Evolutionary conservation across 2,329 filamentous ascomycete genomes (phyloP).

Genomic region (Epichloe sylvatica): DNA sequence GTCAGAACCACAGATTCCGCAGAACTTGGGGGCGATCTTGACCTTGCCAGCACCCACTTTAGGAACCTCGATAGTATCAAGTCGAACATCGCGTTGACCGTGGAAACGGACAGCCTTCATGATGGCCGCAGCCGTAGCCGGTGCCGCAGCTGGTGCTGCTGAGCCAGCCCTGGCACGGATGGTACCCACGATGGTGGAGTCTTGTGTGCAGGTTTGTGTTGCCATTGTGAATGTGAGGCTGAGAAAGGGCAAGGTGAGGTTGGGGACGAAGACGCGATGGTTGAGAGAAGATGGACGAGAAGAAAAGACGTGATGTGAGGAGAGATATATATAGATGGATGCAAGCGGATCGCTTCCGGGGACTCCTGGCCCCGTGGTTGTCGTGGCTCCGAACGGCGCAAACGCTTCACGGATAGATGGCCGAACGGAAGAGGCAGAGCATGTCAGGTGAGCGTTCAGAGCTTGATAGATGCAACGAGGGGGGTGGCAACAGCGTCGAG

Average conservation of each 20-base stretch:
- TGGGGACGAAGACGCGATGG: not conserved
- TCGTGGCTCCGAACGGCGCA: not conserved
- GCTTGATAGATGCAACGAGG: no score
- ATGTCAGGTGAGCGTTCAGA: not conserved
- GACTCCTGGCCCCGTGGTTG: not conserved
- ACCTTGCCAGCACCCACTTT: conserved; percentile 32
- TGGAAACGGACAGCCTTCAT: conserved; percentile 44
- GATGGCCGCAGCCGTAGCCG: not conserved
- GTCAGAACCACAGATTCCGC: conserved; percentile 35
- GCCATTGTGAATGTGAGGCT: not conserved
- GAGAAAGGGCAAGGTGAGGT: not conserved
- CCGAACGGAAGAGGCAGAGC: not conserved
- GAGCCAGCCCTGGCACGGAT: conserved; percentile 5
- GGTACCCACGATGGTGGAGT: conserved; percentile 3
- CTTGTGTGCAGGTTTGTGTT: conserved; percentile 2
- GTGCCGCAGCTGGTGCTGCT: not conserved
- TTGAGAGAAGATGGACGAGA: not conserved
- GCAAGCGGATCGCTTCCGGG: not conserved
- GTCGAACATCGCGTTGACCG: conserved; percentile 39
- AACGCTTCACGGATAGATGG: not conserved
- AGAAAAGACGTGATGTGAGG: not conserved
- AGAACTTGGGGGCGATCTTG: conserved; percentile 24
- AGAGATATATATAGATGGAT: not conserved
- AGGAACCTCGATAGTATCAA: conserved; percentile 36
- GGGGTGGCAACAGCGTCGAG: no score